Conservation (phyloP, 257 asterid species). For the Handroanthus guayacan region DNA sequence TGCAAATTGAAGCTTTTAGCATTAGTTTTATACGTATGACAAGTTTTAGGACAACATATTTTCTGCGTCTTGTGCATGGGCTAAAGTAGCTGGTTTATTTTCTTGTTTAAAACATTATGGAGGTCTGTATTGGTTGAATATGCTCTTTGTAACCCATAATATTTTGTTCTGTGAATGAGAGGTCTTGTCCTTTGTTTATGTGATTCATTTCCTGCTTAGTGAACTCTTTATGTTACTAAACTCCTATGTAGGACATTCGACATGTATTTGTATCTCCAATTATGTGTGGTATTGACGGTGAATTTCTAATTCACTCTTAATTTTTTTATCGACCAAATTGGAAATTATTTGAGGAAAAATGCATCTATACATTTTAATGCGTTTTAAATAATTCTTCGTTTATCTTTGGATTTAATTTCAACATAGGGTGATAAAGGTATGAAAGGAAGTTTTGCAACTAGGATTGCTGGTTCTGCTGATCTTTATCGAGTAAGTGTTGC, state of each 20-base stretch:
- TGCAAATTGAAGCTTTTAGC: background rate
- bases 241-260: background rate
- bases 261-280: background rate
- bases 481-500: conserved; percentile 69
- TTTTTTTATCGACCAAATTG: background rate
- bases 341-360: background rate
- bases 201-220: conserved; percentile 1
- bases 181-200: conserved; percentile 5
- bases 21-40: background rate
- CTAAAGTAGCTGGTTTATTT: background rate
- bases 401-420: conserved; percentile 26
- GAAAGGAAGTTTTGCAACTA: conserved; percentile 90
- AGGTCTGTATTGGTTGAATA: background rate
- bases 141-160: conserved; percentile 1
- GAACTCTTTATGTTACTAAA: background rate
- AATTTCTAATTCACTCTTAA: background rate
- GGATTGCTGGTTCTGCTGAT: conserved; percentile 92
- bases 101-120: conserved; percentile 17
- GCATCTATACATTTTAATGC: background rate
- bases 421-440: conserved; percentile 82
- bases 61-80: conserved; percentile 2
- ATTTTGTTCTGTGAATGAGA: background rate
- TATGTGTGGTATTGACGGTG: background rate
- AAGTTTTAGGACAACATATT: background rate
- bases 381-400: background rate